A percentile compares a stretch with the other conserved stretches of the same genome.
phyloP scores from a whole-genome alignment of 1,139 yeast species.

The Lodderomyces margitis region DNA sequence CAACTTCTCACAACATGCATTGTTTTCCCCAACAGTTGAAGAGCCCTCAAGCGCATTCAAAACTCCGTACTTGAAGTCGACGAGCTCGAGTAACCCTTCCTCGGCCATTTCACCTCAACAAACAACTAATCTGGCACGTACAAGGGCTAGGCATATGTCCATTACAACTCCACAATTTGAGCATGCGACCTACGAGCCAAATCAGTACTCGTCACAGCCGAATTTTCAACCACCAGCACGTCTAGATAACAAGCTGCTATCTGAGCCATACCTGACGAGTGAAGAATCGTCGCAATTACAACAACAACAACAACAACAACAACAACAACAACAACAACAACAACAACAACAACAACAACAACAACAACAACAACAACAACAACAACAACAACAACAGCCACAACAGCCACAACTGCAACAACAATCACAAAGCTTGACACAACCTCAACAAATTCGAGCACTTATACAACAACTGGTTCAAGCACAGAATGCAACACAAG shows the following conservation, averaged over 20 bases:
- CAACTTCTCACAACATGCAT: not conserved
- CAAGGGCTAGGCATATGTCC: not conserved
- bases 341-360: not conserved
- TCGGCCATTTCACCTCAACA: not conserved
- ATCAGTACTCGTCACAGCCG: not conserved
- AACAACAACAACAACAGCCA: not conserved
- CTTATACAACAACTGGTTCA: constrained; percentile 2
- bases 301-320: not conserved
- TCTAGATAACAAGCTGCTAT: not conserved
- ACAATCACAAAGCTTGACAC: not conserved
- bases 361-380: not conserved
- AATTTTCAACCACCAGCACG: not conserved
- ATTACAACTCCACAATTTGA: not conserved
- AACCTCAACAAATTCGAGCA: not conserved
- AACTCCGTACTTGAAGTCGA: not conserved
- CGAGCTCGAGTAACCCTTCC: not conserved
- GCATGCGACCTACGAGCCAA: not conserved
- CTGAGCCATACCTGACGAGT: not conserved
- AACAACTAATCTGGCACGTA: not conserved
- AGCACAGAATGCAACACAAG: constrained; percentile 1
- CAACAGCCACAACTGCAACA: not conserved
- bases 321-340: not conserved
- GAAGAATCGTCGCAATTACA: not conserved
- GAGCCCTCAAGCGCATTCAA: not conserved
- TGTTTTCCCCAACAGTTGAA: not conserved